Conservation (phyloP, 2,329 filamentous ascomycete genomes). For the Rhexocercosporidium sp. region DNA sequence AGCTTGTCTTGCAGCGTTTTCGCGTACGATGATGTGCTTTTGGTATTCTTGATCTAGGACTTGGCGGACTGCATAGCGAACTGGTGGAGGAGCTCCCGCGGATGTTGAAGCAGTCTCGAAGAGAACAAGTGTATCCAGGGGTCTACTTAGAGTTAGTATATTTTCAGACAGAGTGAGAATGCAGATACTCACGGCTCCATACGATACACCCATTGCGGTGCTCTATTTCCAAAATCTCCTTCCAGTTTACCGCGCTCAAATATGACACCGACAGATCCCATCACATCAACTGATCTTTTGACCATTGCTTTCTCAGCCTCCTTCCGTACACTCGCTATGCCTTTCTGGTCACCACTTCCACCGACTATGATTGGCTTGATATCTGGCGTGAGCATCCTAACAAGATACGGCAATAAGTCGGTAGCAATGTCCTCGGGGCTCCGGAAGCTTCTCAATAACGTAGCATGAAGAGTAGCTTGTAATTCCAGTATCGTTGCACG, state of each 20-base stretch:
- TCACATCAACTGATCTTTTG: conserved; percentile 76
- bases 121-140: conserved; percentile 77
- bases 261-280: conserved; percentile 80
- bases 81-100: conserved; percentile 66
- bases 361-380: conserved; percentile 88
- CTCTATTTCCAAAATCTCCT: conserved; percentile 61
- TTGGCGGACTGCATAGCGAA: conserved; percentile 90
- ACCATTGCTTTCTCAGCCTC: conserved; percentile 85
- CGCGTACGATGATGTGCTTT: conserved; percentile 71
- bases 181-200: conserved; percentile 82
- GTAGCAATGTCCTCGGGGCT: conserved; percentile 77
- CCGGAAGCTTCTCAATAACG: conserved; percentile 77
- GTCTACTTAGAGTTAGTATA: conserved; percentile 43
- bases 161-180: neutral
- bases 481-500: conserved; percentile 74
- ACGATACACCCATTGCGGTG: conserved; percentile 79
- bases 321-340: conserved; percentile 84
- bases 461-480: conserved; percentile 74
- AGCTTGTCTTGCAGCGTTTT: conserved; percentile 68
- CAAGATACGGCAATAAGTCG: conserved; percentile 84
- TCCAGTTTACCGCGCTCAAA: conserved; percentile 85
- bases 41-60: conserved; percentile 90
- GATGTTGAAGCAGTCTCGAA: conserved; percentile 71
- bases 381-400: conserved; percentile 84
- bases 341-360: conserved; percentile 66